Evolutionary conservation across 1,284 basidiomycete genomes (phyloP), one percentile per base, ranked within the genome.

Genomic region (Cerioporus squamosus): DNA sequence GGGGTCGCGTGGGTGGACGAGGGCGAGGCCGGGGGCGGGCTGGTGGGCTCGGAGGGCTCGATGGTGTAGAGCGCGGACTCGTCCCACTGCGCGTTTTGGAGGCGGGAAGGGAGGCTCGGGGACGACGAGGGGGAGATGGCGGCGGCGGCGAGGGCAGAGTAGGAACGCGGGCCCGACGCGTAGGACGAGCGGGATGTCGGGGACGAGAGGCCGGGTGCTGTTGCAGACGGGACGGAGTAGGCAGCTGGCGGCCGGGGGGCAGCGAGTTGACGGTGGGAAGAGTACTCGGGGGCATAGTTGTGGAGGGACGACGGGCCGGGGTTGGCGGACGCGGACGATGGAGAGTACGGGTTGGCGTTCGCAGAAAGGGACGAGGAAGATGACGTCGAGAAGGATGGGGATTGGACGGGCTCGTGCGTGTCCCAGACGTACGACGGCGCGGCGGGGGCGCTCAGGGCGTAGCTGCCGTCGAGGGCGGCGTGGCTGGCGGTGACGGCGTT

Each of bases 81-180:
- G 51, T 53, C 46, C 64, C 67, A 66, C 47, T 58, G 53, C 18
- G 55, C 60, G 38, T 61, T 60, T 18, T 60, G 57, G 51, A 67
- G 51, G 36, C 52, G 64, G 18, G 51, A 51, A n/a, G 59, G 53
- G 9, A 48, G 15, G 46, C 48, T 26, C 22, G 58, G 7, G 36
- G 52, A 47, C 43, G 53, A 43, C n/a, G 47, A 4, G 24, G 51
- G 24, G 2, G 59, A 31, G 54, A 48, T 18, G 5, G 50, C 45
- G 15, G 63, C 50, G 29, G 57, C 39, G 17, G 63, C 58, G 48
- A 64, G 55, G 46, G 63, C 50, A 14, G 60, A 58, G 53, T 64
- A 64, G 10, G 60, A 44, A 15, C 63, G 63, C 0, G 57, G 5
- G 22, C 51, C 50, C 10, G 59, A 59, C 12, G 55, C 14, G 50